Conservation (phyloP, 257 asterid genomes). For the Linaria vulgaris region DNA sequence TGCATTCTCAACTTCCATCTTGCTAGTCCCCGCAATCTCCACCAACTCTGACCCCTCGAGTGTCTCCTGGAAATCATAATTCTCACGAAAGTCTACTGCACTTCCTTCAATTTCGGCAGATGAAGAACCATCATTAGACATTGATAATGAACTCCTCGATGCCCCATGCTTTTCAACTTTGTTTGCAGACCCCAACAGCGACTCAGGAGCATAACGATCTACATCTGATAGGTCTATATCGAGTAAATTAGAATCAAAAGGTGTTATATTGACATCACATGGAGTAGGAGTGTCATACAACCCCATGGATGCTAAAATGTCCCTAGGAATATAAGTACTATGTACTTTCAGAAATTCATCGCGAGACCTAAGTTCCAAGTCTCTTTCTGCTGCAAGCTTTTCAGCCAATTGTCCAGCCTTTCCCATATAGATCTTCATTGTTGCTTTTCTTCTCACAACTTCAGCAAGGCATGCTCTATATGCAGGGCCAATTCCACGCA, state of each 20-base stretch:
- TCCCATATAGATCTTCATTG: conserved; percentile 94
- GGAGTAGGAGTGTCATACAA: conserved; percentile 78
- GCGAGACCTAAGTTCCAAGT: conserved; percentile 75
- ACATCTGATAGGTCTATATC: conserved; percentile 77
- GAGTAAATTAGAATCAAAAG: conserved; percentile 75
- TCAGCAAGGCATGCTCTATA: conserved; percentile 97
- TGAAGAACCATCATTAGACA: conserved; percentile 59
- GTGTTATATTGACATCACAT: conserved; percentile 82
- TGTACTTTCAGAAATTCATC: conserved; percentile 81
- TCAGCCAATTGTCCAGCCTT: conserved; percentile 98
- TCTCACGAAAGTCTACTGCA: conserved; percentile 39
- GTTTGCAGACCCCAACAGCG: conserved; percentile 56
- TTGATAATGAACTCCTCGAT: conserved; percentile 51
- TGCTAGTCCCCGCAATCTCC: conserved; percentile 94
- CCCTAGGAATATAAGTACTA: conserved; percentile 73
- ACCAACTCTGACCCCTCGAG: conserved; percentile 68
- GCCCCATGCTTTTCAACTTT: conserved; percentile 56
- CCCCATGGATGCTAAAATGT: conserved; percentile 85
- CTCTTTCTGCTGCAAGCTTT: conserved; percentile 87
- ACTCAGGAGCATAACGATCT: conserved; percentile 90
- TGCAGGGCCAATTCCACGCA: conserved; percentile 90
- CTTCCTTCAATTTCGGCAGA: conserved; percentile 53
- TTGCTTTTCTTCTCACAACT: conserved; percentile 85
- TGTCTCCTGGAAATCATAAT: conserved; percentile 51
- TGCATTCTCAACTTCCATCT: conserved; percentile 94